A percentile compares a stretch with the other conserved stretches of the same genome.
Conservation (phyloP, 306 rosid genomes). For the Crataegus laevigata region DNA sequence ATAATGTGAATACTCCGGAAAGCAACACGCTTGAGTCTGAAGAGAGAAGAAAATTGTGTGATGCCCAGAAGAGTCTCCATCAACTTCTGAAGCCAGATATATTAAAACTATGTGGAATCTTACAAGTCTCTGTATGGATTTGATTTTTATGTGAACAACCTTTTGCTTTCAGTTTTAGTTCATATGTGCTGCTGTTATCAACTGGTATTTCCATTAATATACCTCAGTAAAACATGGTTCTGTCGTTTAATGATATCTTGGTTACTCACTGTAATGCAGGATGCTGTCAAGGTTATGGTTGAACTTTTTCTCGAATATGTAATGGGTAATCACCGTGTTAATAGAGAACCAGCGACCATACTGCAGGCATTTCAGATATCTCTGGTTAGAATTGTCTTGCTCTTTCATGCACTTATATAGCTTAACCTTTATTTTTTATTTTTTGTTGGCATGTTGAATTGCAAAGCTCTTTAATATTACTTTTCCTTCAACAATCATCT, state of each 20-base stretch:
- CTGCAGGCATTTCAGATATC: conserved; percentile 79
- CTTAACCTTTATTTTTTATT: neutral
- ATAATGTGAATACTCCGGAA: conserved; percentile 15
- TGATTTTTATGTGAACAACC: neutral
- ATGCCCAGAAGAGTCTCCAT: conserved; percentile 36
- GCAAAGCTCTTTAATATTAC: neutral
- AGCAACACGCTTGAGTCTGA: conserved; percentile 15
- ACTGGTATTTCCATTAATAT: neutral
- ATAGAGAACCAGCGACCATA: conserved; percentile 36
- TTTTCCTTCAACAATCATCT: neutral
- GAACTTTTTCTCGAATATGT: conserved; percentile 55
- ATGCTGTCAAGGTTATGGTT: conserved; percentile 31
- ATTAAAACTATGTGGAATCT: conserved; percentile 49
- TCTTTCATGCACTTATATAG: conserved; percentile 1
- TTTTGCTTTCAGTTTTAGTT: neutral
- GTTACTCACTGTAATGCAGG: conserved; percentile 40
- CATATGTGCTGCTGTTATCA: neutral
- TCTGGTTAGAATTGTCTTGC: conserved; percentile 51
- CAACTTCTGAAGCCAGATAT: conserved; percentile 38
- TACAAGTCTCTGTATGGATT: conserved; percentile 47
- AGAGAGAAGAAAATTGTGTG: conserved; percentile 25
- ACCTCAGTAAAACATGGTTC: neutral
- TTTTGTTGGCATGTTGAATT: neutral
- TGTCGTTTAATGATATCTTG: conserved; percentile 1
- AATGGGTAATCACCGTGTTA: conserved; percentile 49